Conservation (phyloP, 306 rosid genomes). For the Amphicarpaea edgeworthii region DNA sequence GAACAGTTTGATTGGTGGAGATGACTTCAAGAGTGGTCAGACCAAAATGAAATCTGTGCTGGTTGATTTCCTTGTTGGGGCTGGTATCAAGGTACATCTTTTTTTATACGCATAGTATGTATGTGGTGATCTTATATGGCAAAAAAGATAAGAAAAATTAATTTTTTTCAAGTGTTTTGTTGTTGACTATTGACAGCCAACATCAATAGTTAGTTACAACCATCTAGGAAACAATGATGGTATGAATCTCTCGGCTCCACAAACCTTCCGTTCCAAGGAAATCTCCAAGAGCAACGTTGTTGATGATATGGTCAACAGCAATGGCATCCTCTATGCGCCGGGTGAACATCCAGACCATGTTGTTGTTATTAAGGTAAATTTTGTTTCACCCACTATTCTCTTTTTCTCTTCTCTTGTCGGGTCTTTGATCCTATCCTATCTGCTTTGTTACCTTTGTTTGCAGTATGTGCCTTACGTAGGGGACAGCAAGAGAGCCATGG, state of each 20-base stretch:
- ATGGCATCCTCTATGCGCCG: slow-evolving; percentile 84
- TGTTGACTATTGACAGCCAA: slow-evolving; percentile 74
- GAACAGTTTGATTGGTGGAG: slow-evolving; percentile 94
- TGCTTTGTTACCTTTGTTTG: slow-evolving; percentile 42
- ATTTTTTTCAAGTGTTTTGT: slow-evolving; percentile 4
- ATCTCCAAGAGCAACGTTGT: slow-evolving; percentile 98
- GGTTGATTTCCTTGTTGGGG: slow-evolving; percentile 98
- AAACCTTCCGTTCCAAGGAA: slow-evolving; percentile 97
- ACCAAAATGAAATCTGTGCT: slow-evolving; percentile 98
- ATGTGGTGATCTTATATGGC: too few relatives aligned
- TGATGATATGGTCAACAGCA: slow-evolving; percentile 98
- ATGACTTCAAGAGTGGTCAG: slow-evolving; percentile 99
- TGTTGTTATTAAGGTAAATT: slow-evolving; percentile 88
- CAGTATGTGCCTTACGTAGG: slow-evolving; percentile 97
- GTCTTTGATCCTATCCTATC: slow-evolving; percentile 2
- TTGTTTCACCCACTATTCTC: neutral
- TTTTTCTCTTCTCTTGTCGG: neutral
- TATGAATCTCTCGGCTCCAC: slow-evolving; percentile 98
- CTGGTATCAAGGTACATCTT: slow-evolving; percentile 90
- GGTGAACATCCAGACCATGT: slow-evolving; percentile 99
- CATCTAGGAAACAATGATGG: slow-evolving; percentile 99
- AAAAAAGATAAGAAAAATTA: neutral
- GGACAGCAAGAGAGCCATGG: slow-evolving; percentile 99
- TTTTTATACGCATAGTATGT: too few relatives aligned
- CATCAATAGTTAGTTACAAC: slow-evolving; percentile 97